phyloP scores from a whole-genome alignment of 345 rosid species.

The Rhizophora mangle region DNA sequence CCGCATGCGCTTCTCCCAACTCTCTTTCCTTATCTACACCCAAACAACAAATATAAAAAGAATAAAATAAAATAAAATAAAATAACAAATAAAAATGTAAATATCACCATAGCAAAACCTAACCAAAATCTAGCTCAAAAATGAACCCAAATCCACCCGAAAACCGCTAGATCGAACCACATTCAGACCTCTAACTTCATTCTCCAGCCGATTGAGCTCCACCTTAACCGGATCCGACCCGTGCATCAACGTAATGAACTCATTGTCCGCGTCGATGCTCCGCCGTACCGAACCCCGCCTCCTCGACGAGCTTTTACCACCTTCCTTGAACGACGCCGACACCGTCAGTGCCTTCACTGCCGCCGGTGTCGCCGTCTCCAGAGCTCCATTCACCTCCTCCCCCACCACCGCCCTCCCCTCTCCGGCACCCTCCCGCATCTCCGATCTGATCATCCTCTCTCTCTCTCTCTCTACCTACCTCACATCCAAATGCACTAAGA shows the following conservation, averaged over 20 bases:
- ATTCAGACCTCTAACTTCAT: slow-evolving; percentile 92
- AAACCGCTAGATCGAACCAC: slow-evolving; percentile 63
- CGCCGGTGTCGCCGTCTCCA: slow-evolving; percentile 15
- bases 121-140: slow-evolving; percentile 22
- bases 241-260: slow-evolving; percentile 75
- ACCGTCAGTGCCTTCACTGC: slow-evolving; percentile 36
- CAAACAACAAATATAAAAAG: not conserved
- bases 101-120: slow-evolving; percentile 18
- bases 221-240: slow-evolving; percentile 99
- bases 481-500: slow-evolving; percentile 22
- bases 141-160: slow-evolving; percentile 19
- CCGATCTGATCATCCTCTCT: slow-evolving; percentile 14
- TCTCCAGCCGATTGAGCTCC: slow-evolving; percentile 97
- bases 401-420: slow-evolving; percentile 21
- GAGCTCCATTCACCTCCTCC: slow-evolving; percentile 21
- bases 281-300: slow-evolving; percentile 65
- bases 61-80: not conserved
- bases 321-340: slow-evolving; percentile 73
- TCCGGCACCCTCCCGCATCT: slow-evolving; percentile 34
- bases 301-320: slow-evolving; percentile 57
- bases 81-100: not conserved
- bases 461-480: not conserved
- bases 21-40: slow-evolving; percentile 87
- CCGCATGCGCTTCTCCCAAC: slow-evolving; percentile 81
- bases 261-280: slow-evolving; percentile 93